Evolutionary conservation across 768 basidiomycete species (phyloP).

Genomic region (Polyporus arcularius): DNA sequence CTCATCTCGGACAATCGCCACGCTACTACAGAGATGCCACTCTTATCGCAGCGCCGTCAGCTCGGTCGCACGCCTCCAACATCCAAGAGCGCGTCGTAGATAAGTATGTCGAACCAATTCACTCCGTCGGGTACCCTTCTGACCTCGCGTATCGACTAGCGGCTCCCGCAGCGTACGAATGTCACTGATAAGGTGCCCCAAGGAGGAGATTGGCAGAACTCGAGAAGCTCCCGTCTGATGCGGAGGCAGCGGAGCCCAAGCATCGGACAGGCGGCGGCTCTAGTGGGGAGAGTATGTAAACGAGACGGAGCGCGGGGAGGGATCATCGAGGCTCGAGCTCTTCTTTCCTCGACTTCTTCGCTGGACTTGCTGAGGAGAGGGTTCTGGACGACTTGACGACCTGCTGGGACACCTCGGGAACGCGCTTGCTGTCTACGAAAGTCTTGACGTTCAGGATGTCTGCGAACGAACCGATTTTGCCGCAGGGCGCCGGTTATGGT

Average conservation of each 20-base stretch:
- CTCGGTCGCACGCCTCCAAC: not conserved
- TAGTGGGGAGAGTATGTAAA: not conserved
- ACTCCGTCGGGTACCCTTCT: not conserved
- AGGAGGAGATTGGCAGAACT: not conserved
- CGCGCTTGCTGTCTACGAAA: not conserved
- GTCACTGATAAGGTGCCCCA: not conserved
- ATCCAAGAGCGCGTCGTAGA: not conserved
- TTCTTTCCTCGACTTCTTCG: conserved; percentile 12
- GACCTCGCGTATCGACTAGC: not conserved
- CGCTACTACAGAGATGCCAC: not conserved
- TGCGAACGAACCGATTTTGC: conserved; percentile 47
- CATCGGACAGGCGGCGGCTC: not conserved
- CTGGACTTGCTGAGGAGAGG: not conserved
- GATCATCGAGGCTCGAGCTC: not conserved
- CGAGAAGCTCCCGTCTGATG: not conserved
- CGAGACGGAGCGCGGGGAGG: not conserved
- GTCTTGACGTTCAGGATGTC: conserved; percentile 16
- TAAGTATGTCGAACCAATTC: not conserved
- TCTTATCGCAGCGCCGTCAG: not conserved
- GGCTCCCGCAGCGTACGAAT: not conserved
- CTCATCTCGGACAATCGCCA: not conserved
- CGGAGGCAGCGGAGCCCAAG: not conserved
- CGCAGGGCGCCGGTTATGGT: conserved; percentile 85
- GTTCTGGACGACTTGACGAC: not conserved
- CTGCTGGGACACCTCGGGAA: not conserved